Base-by-base conservation (phyloP, 2,329 filamentous ascomycete species). In the Penicillium sp. region DNA sequence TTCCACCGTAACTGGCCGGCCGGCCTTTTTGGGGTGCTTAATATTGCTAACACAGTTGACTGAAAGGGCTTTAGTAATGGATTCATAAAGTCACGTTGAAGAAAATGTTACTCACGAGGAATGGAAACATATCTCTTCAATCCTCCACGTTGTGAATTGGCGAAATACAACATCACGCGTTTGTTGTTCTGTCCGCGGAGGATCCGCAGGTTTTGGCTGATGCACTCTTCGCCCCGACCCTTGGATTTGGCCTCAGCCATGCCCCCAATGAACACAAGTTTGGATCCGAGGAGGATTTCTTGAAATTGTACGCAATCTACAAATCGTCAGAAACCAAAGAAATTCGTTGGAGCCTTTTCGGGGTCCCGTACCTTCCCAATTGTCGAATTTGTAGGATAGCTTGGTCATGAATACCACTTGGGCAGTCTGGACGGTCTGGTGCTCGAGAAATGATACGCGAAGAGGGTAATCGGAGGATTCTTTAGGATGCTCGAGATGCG, bases 231-330 rank as follows among this genome's bases (percentile, higher is more conserved):
- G 0, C 73, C 73, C 7, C 73, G 70, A 7, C 73, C 73, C 52
- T 75, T 76, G 36, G 72, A 75, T 39, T 72, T 74, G 34, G 72
- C 73, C 49, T 75, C 72, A 1, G 73, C 72, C 45, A 76, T 73
- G 0, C 73, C 73, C 0, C 70, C 72, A 26, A 74, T 70, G 42
- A 75, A 73, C 20, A 73, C 51, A 24, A 76, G 59, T 46, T 69
- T 70, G 3, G 72, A 69, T 13, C 65, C 63, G 7, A 76, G 67
- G 2, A 76, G 55, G 2, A 71, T 49, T 51, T 76, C 73, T 49
- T 76, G 73, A 39, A 76, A 75, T 26, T 66, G 65, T 2, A 73
- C 60, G 44, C 73, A 75, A 59, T 76, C 73, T 74, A 50, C 2
- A 8, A 42, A 21, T 30, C 12, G 34, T 57, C 10, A 64, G 48